Percentiles rank a stretch among this genome's conserved stretches.
These are phyloP conservation scores for Metschnikowia rubicola DNA, from an alignment of 805 yeast genomes.

Conservation along the genomic window DNA sequence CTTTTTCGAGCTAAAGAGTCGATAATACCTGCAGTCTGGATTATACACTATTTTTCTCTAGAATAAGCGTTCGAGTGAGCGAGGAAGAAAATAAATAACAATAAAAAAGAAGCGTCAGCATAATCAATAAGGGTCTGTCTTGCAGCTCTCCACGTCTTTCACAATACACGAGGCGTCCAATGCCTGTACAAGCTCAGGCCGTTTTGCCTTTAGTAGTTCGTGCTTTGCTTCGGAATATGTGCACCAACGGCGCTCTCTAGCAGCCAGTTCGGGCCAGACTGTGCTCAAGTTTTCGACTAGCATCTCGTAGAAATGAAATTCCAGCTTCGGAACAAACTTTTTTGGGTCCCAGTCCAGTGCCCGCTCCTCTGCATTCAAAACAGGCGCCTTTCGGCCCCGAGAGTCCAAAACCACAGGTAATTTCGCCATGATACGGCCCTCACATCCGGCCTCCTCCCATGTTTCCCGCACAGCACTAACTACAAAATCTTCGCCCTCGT, in stretches of 20 bases:
- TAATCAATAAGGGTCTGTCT: no score
- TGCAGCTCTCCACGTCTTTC: constrained; percentile 26
- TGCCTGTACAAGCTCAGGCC: constrained; percentile 68
- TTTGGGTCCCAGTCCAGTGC: constrained; percentile 33
- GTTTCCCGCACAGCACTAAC: constrained; percentile 79
- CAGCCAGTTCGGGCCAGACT: constrained; percentile 71
- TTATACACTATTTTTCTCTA: no score
- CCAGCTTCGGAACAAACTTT: constrained; percentile 65
- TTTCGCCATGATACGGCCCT: constrained; percentile 53
- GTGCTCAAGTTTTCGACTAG: constrained; percentile 49
- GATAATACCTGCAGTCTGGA: no score
- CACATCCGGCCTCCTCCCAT: constrained; percentile 97
- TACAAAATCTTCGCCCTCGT: constrained; percentile 54
- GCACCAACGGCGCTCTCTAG: constrained; percentile 74
- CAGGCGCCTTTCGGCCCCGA: constrained; percentile 39
- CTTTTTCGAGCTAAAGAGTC: no score
- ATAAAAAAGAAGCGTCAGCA: no score
- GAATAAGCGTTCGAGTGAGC: no score
- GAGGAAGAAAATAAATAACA: no score
- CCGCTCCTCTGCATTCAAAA: constrained; percentile 25
- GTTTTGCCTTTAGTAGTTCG: constrained; percentile 51
- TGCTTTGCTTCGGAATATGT: constrained; percentile 62
- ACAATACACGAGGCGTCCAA: constrained; percentile 52
- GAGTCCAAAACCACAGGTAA: constrained; percentile 68
- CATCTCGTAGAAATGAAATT: constrained; percentile 86